phyloP scores from a whole-genome alignment of 257 asterid species.

The Rauvolfia tetraphylla region DNA sequence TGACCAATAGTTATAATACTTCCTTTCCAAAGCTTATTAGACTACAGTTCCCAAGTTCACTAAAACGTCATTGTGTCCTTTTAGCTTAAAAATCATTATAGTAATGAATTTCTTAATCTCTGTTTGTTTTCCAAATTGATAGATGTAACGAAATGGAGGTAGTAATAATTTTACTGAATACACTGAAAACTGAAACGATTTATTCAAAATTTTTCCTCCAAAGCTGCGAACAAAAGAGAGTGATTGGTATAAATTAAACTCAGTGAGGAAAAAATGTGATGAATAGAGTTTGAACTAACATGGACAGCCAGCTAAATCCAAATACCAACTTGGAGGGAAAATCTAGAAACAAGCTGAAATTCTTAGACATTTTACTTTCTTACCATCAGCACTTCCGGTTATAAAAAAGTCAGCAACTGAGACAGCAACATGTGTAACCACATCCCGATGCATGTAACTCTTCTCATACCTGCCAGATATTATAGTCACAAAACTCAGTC shows the following conservation, averaged over 20 bases:
- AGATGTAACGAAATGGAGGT: too few species aligned
- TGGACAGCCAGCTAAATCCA: not conserved
- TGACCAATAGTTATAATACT: too few species aligned
- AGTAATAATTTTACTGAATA: not conserved
- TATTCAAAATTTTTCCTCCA: not conserved
- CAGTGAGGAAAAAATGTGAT: not conserved
- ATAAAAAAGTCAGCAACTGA: conserved; percentile 93
- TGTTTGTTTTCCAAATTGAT: too few species aligned
- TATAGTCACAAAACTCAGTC: not conserved
- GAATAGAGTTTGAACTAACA: not conserved
- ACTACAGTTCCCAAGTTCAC: too few species aligned
- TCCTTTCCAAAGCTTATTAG: too few species aligned
- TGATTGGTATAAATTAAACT: not conserved
- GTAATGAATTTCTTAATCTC: too few species aligned
- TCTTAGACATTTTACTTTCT: conserved; percentile 5
- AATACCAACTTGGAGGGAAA: not conserved
- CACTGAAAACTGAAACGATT: not conserved
- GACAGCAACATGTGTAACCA: conserved; percentile 94
- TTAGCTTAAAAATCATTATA: too few species aligned
- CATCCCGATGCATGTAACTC: conserved; percentile 98
- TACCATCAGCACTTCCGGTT: conserved; percentile 92
- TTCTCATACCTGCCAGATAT: conserved; percentile 76
- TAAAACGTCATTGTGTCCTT: too few species aligned
- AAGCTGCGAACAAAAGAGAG: not conserved
- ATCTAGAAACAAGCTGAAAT: not conserved